Evolutionary conservation across 257 asterid genomes (phyloP), one percentile per base, ranked within the genome.

Genomic region (Haberlea rhodopensis): DNA sequence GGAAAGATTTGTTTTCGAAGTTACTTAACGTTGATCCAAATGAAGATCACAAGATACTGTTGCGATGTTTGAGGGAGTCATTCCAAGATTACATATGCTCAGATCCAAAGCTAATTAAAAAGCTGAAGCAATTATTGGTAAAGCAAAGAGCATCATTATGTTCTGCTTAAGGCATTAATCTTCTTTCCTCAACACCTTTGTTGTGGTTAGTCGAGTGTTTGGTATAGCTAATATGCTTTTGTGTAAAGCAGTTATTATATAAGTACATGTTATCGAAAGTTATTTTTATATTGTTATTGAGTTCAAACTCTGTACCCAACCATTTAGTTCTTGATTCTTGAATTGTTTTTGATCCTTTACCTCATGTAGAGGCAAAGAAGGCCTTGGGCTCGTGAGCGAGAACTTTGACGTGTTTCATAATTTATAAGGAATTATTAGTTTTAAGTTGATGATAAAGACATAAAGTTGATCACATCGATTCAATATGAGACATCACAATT

Each of bases 81-180:
- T 89, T 92, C 76, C 95, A 84, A 74, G 87, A 81, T 32, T 79
- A 86, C 80, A 68, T 94, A 78, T 84, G 95, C 68, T 82, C 96
- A 55, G 88, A 87, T 71, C 85, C 79, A 57, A 84, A 81, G 82
- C 78, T 78, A 8, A 76, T 94, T 3, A 84, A 69, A 71, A 94
- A 78, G 75, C 83, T 94, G 75, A 94, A 71, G 80, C 85, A 87
- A 34, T 71, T 82, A 24, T 69, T 94, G 56, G 64, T 70, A 70
- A 94, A 94, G 84, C 97, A 94, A 73, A 94, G 78, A 72, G 53
- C 75, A 13, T 85, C 97, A 57, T 16, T 94, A 5, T 85, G 96
- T 72, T 85, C 89, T 37, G 74, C 94, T 51, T 90, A 83, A 79
- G 25, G 15, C 73, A 40, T 46, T 29, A 37, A 37, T 10, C 46